Evolutionary conservation across 73 alveolate genomes (phyloP).

Genomic region (Blepharisma stoltei): DNA sequence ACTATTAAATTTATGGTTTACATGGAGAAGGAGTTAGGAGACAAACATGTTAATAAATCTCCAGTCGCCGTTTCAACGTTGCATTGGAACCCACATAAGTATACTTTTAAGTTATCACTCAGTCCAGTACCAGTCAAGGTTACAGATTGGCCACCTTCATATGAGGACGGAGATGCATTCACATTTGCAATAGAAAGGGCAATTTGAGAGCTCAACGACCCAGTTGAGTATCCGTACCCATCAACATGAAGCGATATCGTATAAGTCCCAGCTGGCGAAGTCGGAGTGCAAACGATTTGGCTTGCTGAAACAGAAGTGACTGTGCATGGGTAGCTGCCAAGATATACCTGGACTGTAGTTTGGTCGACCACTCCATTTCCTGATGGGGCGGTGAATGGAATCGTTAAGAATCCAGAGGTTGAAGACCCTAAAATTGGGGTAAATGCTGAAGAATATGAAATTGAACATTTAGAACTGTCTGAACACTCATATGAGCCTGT

Average conservation of each 20-base stretch:
- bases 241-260: neutral
- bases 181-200: neutral
- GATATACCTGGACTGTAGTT: neutral
- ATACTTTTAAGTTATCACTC: neutral
- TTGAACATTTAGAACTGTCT: neutral
- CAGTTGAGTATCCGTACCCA: slow-evolving; percentile 7
- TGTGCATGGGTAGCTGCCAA: neutral
- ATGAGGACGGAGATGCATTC: neutral
- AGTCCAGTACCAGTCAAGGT: slow-evolving; percentile 18
- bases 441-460: neutral
- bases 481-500: neutral
- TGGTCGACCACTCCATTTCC: neutral
- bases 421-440: neutral
- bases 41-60: neutral
- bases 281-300: neutral
- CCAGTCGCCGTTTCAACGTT: neutral
- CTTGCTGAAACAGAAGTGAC: neutral
- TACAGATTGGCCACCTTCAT: neutral
- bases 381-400: neutral
- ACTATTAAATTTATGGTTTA: no score
- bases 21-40: slow-evolving; percentile 6
- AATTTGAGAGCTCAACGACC: neutral
- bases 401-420: neutral
- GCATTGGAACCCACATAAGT: neutral
- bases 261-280: slow-evolving; percentile 25